A percentile compares a stretch with the other conserved stretches of the same genome.
Evolutionary conservation across 2,329 filamentous ascomycete species (phyloP).

Genomic region (Aspergillus calidoustus): DNA sequence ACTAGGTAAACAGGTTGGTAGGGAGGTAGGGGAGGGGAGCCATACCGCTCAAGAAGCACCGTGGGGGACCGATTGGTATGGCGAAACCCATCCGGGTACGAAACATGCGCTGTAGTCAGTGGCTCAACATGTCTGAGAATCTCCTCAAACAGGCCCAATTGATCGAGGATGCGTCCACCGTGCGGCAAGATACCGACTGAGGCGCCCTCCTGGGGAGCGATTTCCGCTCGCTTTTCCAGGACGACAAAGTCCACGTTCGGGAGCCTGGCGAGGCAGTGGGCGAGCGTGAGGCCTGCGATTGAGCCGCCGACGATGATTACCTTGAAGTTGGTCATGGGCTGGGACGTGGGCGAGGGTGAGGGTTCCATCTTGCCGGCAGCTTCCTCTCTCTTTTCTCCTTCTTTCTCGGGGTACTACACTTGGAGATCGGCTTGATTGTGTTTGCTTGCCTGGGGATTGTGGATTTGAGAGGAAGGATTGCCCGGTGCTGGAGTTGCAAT

Average conservation of each 20-base stretch:
- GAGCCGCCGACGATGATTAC: constrained; percentile 56
- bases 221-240: constrained; percentile 30
- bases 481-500: background rate
- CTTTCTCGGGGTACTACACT: background rate
- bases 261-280: constrained; percentile 34
- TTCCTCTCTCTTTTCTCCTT: background rate
- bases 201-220: constrained; percentile 16
- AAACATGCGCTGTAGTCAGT: constrained; percentile 9
- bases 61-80: background rate
- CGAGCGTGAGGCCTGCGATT: constrained; percentile 53
- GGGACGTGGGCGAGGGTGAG: background rate
- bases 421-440: background rate
- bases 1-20: background rate
- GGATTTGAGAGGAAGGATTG: background rate
- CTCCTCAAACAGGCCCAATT: constrained; percentile 16
- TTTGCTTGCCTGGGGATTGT: background rate
- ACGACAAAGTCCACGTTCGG: constrained; percentile 46
- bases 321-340: constrained; percentile 7
- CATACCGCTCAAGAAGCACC: constrained; percentile 13
- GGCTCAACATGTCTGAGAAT: constrained; percentile 21
- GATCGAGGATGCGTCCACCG: constrained; percentile 21
- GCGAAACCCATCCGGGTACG: constrained; percentile 11
- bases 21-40: background rate
- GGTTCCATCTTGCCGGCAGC: background rate
- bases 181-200: constrained; percentile 18